phyloP scores from a whole-genome alignment of 176 grass and related monocot species.

The Tuctoria greenei region DNA sequence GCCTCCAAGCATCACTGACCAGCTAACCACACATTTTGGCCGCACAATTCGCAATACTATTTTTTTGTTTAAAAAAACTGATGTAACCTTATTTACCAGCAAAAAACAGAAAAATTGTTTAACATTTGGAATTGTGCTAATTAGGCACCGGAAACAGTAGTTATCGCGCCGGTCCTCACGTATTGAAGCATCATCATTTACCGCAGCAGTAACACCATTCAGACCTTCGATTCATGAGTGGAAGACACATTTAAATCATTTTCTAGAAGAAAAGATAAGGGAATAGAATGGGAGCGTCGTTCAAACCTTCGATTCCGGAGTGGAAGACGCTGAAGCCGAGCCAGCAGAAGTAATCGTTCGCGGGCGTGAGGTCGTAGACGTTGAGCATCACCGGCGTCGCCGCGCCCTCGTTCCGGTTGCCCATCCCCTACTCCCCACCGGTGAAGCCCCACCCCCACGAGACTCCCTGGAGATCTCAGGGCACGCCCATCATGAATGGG shows the following conservation, averaged over 20 bases:
- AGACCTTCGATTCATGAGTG: too few relatives aligned
- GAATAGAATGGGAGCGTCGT: not conserved
- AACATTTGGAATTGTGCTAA: not conserved
- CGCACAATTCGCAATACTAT: not conserved
- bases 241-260: not conserved
- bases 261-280: not conserved
- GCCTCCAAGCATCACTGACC: not conserved
- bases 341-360: slow-evolving; percentile 74
- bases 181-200: not conserved
- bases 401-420: slow-evolving; percentile 18
- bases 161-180: not conserved
- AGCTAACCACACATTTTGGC: not conserved
- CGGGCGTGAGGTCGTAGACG: slow-evolving; percentile 71
- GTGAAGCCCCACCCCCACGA: slow-evolving; percentile 14
- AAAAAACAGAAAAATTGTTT: not conserved
- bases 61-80: too few relatives aligned
- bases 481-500: slow-evolving; percentile 48
- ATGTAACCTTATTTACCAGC: not conserved
- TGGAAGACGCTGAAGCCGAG: slow-evolving; percentile 76
- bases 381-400: slow-evolving; percentile 63
- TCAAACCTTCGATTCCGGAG: slow-evolving; percentile 73
- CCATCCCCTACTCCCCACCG: slow-evolving; percentile 37
- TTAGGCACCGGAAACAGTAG: not conserved
- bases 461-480: slow-evolving; percentile 46
- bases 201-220: not conserved